Evolutionary conservation across 2,329 filamentous ascomycete species (phyloP), one percentile per base, ranked within the genome.

Genomic region (Hymenoscyphus linearis): DNA sequence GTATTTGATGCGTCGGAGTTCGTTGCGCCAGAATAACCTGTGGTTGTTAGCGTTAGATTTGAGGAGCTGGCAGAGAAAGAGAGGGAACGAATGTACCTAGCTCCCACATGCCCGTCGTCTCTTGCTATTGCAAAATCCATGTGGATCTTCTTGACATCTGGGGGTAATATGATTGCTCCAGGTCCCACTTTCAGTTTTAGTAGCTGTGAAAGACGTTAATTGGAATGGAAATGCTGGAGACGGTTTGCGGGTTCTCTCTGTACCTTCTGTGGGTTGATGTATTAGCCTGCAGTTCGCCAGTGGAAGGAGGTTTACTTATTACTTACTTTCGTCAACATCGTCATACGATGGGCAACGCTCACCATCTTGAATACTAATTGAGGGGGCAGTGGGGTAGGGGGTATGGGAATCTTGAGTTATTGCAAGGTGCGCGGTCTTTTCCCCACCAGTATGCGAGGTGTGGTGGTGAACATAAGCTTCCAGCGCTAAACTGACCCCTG

Each of bases 1-100:
- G 79, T 87, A 99, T 81, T 99, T 97, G 67, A 99, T 81, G 61
- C 91, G 85, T 25, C 91, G 90, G 55, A 98, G 86, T 73, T 86
- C 88, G 63, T 87, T 80, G 66, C 84, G 85, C 90, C 91, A 96
- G 82, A 99, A 97, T 78, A 91, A 91, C 71, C 93, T 96, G 66
- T 70, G 74, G 72, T 59, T 73, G 71, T 26, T 26, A 26, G 2
- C 5, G 65, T 72, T 14, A 52, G 10, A 50, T 47, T 52, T 57
- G 22, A 10, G 36, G 10, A 10, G 14, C 26, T 25, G n/a, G 36
- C 57, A 50, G 14, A 34, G 14, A 27, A 34, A 34, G 1, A 16
- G 34, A 50, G 27, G 27, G 55, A 35, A 55, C 9, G 47, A 14
- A 35, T 34, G 37, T 80, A 93, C 90, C 84, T 85, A 61, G 89